Evolutionary conservation across 2,329 filamentous ascomycete genomes (phyloP), one percentile per base, ranked within the genome.

Genomic region (Pyrenophora tritici-repentis): DNA sequence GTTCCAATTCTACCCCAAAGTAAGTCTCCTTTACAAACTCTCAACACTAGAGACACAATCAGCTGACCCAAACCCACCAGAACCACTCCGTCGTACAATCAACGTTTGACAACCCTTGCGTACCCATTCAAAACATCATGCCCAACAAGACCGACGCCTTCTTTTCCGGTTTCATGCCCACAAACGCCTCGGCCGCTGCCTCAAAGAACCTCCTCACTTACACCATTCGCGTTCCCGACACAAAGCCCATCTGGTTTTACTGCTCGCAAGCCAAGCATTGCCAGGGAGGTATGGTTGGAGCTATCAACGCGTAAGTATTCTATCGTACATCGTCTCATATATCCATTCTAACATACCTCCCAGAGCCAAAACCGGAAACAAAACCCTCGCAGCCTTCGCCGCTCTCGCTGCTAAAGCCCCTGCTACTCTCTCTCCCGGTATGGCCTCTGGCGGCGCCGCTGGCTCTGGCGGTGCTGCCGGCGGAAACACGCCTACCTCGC

Each of bases 1-100:
- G 59, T 83, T 82, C 69, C 78, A 81, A 59, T 83, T 82, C 67
- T 75, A 76, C 48, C 73, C 77, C 3, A 73, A 76, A 69, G 76
- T 78, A 67, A 17, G 46, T 54, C 14, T n/a, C 5, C 3, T 24
- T 7, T 6, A 6, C 6, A 16, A 13, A 14, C 3, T 16, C n/a
- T 20, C 29, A 3, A 18, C 18, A 18, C n/a, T 17, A n/a, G 12
- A 17, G 17, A n/a, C 16, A 6, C 14, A 38, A 9, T 8, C 37
- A 36, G 18, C 47, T 60, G 69, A 36, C 26, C 63, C 31, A 14
- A 20, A 24, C 5, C 8, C 45, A 75, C 6, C 45, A 75, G 56
- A 92, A 92, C 79, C 89, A 93, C 81, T 91, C 88, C 42, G 84
- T 91, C 50, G 88, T 86, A 13, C 88, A 91, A 78, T 90, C 89